phyloP scores from a whole-genome alignment of 2,329 filamentous ascomycete genomes.

The Davidsoniella eucalypti region DNA sequence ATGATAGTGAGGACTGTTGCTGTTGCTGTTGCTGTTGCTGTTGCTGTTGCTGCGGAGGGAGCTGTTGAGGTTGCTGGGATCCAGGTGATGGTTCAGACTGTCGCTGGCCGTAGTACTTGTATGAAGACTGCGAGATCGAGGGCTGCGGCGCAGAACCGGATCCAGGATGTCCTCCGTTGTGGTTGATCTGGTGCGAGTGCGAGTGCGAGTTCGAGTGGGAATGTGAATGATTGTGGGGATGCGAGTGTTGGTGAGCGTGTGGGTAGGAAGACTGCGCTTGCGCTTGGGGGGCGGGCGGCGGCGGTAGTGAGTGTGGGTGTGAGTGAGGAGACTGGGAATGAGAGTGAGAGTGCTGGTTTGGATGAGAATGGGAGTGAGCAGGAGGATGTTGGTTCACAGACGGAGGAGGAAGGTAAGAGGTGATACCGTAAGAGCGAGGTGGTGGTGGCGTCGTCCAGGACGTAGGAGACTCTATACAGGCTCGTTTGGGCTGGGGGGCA shows the following conservation, averaged over 20 bases:
- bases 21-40: background rate
- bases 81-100: background rate
- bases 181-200: background rate
- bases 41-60: background rate
- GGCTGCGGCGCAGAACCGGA: background rate
- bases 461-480: background rate
- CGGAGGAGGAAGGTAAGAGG: background rate
- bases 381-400: conserved; percentile 11
- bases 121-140: background rate
- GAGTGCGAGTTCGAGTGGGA: background rate
- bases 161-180: background rate
- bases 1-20: conserved; percentile 15
- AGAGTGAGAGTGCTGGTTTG: conserved; percentile 14
- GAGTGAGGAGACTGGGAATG: conserved; percentile 15
- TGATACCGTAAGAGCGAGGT: background rate
- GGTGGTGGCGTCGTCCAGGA: background rate
- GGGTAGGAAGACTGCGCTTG: conserved; percentile 13
- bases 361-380: conserved; percentile 13
- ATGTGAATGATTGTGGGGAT: background rate
- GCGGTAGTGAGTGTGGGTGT: conserved; percentile 11
- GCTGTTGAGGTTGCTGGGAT: background rate
- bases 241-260: background rate
- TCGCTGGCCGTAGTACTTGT: background rate
- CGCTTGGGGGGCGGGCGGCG: conserved; percentile 1
- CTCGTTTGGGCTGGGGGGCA: background rate